These are phyloP conservation scores for Naganishia vishniacii DNA, from an alignment of 768 basidiomycete species.

Conservation along the genomic window DNA sequence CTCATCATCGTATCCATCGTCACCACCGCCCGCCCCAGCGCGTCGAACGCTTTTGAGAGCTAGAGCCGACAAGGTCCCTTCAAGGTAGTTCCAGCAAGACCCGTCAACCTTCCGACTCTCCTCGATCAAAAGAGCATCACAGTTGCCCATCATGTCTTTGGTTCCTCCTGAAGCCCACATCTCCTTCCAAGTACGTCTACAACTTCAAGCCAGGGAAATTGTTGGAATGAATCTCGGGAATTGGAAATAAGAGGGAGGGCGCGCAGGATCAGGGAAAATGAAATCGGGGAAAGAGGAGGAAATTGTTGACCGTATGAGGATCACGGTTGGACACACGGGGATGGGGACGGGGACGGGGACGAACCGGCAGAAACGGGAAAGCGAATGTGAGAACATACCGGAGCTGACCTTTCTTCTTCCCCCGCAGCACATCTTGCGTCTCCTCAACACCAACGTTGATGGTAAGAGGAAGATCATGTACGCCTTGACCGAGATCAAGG, in stretches of 20 bases:
- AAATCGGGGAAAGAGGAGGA: too few relatives aligned
- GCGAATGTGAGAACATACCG: background rate
- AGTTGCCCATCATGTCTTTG: conserved; percentile 72
- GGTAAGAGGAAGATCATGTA: conserved; percentile 98
- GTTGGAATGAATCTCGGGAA: too few relatives aligned
- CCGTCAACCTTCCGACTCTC: conserved; percentile 20
- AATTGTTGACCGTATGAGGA: too few relatives aligned
- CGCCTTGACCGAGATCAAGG: conserved; percentile 99
- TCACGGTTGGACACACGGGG: background rate
- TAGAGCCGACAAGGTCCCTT: conserved; percentile 16
- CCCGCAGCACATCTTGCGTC: conserved; percentile 90
- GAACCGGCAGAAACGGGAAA: background rate
- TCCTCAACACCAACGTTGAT: conserved; percentile 87
- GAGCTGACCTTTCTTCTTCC: background rate
- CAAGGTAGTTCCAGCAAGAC: conserved; percentile 20
- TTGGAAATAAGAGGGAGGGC: background rate
- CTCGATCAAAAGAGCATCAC: conserved; percentile 17
- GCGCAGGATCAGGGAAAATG: background rate
- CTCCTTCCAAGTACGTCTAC: conserved; percentile 74
- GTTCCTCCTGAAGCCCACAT: conserved; percentile 91
- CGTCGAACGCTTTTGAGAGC: background rate
- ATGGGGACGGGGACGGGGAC: background rate
- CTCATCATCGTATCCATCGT: background rate
- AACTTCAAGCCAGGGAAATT: background rate
- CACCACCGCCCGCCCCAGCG: background rate